Base-by-base conservation (phyloP, 495 filamentous ascomycete genomes). In the Talaromyces stipitatus region DNA sequence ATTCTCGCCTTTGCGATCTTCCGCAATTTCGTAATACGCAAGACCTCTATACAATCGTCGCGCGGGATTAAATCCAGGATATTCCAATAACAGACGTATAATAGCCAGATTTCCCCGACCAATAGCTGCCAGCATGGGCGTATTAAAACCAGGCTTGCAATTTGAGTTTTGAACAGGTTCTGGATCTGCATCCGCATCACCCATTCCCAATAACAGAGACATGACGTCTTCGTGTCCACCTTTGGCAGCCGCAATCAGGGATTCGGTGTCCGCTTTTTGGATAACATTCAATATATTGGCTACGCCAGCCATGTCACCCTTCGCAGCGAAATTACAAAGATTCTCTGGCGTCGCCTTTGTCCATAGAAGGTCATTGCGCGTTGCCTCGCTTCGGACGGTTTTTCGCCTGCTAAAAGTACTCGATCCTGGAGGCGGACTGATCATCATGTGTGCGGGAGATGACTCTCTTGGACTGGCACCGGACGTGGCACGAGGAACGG, bases 101-200 rank as follows among this genome's bases (percentile, higher is more conserved):
- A 96, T 87, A 47, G 85, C 85, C 24, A 89, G 75, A 65, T 95
- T 94, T 10, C 91, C 91, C 55, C 91, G 84, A 8, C 94, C 94
- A 55, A 98, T 96, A 2, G 94, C 90, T 32, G 90, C 90, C 27
- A 96, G 79, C 81, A 98, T 95, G 2, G 95, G 95, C 0, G 92
- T 97, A 59, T 86, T 86, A 60, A 88, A 76, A 6, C 76, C 79
- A 14, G 73, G 61, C 55, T 73, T 78, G 43, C 78, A 75, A 22
- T 73, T 72, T 16, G 63, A 61, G 27, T 71, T 71, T 22, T 70
- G 61, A 12, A 81, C 55, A 4, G 89, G 87, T 6, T 80, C 77
- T 0, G 92, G 94, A 66, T 95, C 92, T 2, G 89, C 84, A 60
- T 95, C 84, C 16, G 85, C 85, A 53, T 79, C 76, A 2, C 90